A percentile compares a stretch with the other conserved stretches of the same genome.
phyloP scores from a whole-genome alignment of 2,329 filamentous ascomycete species.

The Salinomyces thailandicus region DNA sequence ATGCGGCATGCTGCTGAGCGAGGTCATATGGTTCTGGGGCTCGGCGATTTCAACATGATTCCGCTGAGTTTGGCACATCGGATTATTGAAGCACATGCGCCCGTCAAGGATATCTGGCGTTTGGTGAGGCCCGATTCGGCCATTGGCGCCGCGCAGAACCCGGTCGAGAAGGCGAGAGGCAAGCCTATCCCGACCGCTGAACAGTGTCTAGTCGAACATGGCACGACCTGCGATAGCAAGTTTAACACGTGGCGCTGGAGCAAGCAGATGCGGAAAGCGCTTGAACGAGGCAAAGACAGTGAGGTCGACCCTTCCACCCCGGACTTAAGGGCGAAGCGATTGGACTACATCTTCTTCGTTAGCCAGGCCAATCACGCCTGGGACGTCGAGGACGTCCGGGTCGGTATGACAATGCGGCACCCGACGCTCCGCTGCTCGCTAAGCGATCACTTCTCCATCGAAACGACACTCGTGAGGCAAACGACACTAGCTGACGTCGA shows the following conservation, averaged over 20 bases:
- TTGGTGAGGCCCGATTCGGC: conserved; percentile 74
- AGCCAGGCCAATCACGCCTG: conserved; percentile 38
- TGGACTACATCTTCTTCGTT: conserved; percentile 89
- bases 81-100: conserved; percentile 66
- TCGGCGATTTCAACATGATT: conserved; percentile 97
- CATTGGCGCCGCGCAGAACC: conserved; percentile 59
- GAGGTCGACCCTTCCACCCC: conserved; percentile 52
- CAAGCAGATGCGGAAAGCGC: conserved; percentile 54
- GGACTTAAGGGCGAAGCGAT: conserved; percentile 69
- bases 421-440: conserved; percentile 72
- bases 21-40: conserved; percentile 71
- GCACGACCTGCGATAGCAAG: conserved; percentile 73
- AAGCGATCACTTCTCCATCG: conserved; percentile 90
- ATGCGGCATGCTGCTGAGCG: conserved; percentile 70
- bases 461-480: conserved; percentile 57
- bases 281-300: conserved; percentile 55
- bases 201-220: conserved; percentile 70
- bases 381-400: conserved; percentile 58
- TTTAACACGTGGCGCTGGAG: conserved; percentile 94
- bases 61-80: conserved; percentile 75
- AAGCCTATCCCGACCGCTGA: conserved; percentile 62
- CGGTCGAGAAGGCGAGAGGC: conserved; percentile 54
- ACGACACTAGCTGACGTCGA: background rate
- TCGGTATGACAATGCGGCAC: conserved; percentile 75
- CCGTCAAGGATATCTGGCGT: conserved; percentile 75